phyloP scores from a whole-genome alignment of 768 basidiomycete genomes.

The Tylopilus plumbeoviolaceoides region DNA sequence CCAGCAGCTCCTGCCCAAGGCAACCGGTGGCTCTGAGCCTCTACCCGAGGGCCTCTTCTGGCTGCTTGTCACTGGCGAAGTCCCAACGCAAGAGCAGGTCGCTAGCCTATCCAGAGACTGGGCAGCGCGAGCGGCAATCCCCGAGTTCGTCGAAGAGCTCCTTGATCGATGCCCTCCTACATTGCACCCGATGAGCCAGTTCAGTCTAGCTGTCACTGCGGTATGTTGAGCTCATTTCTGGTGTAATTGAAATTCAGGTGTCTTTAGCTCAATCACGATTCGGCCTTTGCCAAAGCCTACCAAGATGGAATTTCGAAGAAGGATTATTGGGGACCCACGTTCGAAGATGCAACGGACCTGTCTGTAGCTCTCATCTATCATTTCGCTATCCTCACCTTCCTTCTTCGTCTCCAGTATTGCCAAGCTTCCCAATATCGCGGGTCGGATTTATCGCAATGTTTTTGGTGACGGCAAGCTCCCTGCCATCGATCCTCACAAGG shows the following conservation, averaged over 20 bases:
- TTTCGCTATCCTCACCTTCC: constrained; percentile 2
- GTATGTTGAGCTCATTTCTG: constrained; percentile 37
- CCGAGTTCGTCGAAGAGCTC: constrained; percentile 94
- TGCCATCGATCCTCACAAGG: constrained; percentile 77
- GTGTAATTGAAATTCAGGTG: neutral
- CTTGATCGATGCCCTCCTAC: constrained; percentile 91
- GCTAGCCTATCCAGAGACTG: constrained; percentile 84
- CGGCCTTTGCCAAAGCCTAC: constrained; percentile 94
- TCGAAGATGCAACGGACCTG: constrained; percentile 89
- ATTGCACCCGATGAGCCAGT: constrained; percentile 98
- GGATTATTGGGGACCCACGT: constrained; percentile 95
- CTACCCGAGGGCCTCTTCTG: constrained; percentile 94
- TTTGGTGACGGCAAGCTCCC: constrained; percentile 87
- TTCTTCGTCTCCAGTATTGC: constrained; percentile 59
- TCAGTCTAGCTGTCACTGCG: constrained; percentile 93
- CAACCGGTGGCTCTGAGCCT: constrained; percentile 82
- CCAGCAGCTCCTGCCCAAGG: constrained; percentile 84
- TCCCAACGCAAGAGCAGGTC: constrained; percentile 90
- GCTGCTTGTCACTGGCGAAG: constrained; percentile 91
- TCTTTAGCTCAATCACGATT: constrained; percentile 83
- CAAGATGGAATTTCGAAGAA: constrained; percentile 88
- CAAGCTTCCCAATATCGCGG: constrained; percentile 95
- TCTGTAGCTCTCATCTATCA: constrained; percentile 29
- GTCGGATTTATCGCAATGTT: constrained; percentile 85
- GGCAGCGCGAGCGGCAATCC: constrained; percentile 89